Base-by-base conservation (phyloP, 768 basidiomycete species). In the Termitomyces titanicus region DNA sequence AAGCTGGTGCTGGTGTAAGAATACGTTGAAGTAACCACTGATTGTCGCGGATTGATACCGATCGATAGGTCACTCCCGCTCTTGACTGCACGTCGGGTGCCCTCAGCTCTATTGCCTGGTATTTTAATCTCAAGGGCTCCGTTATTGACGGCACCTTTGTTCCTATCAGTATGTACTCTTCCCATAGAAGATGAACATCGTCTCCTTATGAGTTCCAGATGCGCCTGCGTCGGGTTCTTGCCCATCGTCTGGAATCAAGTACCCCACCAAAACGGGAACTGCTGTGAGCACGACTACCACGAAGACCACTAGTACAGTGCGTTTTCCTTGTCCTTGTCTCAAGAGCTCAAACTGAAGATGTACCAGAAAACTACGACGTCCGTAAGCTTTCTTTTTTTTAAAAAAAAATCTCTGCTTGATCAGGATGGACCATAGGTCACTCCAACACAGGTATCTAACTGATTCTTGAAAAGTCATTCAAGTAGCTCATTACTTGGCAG, bases 61-160 rank as follows among this genome's bases (percentile, higher is more conserved):
- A 29, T 31, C n/a, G 31, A 22, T 54, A 82, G 79, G 77, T 76
- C 51, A 82, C 75, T 2, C 74, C 74, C 22, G 65, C 70, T 35
- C 66, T 74, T 47, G 64, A 67, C 33, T 76, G 74, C 60, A 60
- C 47, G 3, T 66, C 66, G 10, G 56, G 64, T 7, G 57, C 60
- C 24, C 51, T 76, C 47, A 71, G 68, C 43, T 60, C 64, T 29
- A 81, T 86, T 48, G 77, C 74, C 50, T 88, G 79, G 77, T 86
- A 86, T 66, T 85, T 83, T 72, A 77, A 88, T 62, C 55, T 86
- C 54, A 70, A 75, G 63, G 87, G 88, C 40, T 86, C 85, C n/a
- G 63, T 81, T 27, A 77, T 88, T 47, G 86, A 89, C 63, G 88
- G 88, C 13, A 61, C 61, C 3, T 88, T 88, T 56, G 70, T 82